These are phyloP conservation scores for Pilobolus umbonatus DNA, from an alignment of 192 early-diverging fungal genomes.

Conservation along the genomic window DNA sequence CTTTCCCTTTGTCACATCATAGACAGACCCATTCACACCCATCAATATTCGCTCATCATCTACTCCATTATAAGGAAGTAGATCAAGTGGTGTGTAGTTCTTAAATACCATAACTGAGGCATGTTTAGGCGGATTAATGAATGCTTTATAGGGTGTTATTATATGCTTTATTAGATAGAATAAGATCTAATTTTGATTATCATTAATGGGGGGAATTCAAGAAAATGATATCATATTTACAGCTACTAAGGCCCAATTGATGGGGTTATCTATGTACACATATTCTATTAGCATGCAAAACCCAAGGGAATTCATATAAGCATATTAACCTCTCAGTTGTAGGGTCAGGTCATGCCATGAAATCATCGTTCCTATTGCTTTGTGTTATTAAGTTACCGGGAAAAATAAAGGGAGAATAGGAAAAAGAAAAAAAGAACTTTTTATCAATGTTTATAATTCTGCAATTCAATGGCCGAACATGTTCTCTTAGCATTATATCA, in stretches of 20 bases:
- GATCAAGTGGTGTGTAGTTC: conserved; percentile 75
- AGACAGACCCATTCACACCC: conserved; percentile 81
- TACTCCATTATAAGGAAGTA: conserved; percentile 69
- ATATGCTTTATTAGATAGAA: neutral
- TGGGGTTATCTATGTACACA: conserved; percentile 47
- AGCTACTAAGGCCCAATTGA: conserved; percentile 65
- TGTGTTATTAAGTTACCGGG: too few species aligned
- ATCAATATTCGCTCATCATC: conserved; percentile 65
- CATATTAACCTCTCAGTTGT: too few species aligned
- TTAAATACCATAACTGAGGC: conserved; percentile 57
- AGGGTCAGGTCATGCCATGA: too few species aligned
- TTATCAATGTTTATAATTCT: too few species aligned
- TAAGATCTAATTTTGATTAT: neutral
- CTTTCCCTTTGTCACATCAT: conserved; percentile 79
- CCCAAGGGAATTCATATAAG: too few species aligned
- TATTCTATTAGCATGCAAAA: too few species aligned
- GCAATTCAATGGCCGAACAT: too few species aligned
- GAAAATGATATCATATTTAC: conserved; percentile 18
- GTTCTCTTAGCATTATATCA: too few species aligned
- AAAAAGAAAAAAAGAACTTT: too few species aligned
- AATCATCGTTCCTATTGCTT: too few species aligned
- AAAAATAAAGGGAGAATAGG: too few species aligned
- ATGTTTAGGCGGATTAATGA: too few species aligned
- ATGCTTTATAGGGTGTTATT: neutral
- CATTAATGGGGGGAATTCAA: neutral